Evolutionary conservation across 1,284 basidiomycete genomes (phyloP).

Genomic region (Bondarzewia mesenterica): DNA sequence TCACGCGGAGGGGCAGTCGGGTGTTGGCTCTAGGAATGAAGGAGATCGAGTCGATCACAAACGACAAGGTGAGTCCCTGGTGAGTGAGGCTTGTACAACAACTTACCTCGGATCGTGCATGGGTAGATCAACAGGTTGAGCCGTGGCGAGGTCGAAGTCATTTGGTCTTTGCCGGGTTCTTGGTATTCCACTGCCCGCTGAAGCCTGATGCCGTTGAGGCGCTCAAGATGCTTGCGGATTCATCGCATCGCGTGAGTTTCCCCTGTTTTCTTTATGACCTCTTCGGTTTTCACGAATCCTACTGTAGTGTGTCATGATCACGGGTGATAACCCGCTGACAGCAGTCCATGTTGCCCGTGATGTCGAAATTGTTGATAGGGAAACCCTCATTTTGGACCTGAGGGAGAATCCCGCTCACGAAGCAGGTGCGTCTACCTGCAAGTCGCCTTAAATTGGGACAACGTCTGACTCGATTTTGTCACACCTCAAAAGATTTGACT

Average conservation of each 20-base stretch:
- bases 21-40: slow-evolving; percentile 87
- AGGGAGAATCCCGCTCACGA: slow-evolving; percentile 72
- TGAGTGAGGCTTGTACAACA: not conserved
- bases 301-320: slow-evolving; percentile 92
- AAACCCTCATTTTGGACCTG: slow-evolving; percentile 85
- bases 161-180: slow-evolving; percentile 82
- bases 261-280: not conserved
- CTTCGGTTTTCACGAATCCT: not conserved
- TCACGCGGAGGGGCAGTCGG: slow-evolving; percentile 83
- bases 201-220: slow-evolving; percentile 88
- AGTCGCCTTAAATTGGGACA: too few relatives aligned
- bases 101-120: not conserved
- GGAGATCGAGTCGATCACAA: slow-evolving; percentile 61
- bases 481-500: slow-evolving; percentile 52
- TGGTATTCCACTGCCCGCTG: slow-evolving; percentile 94
- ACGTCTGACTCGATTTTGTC: too few relatives aligned
- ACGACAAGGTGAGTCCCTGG: slow-evolving; percentile 47
- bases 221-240: slow-evolving; percentile 88
- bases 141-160: slow-evolving; percentile 73
- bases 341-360: slow-evolving; percentile 90
- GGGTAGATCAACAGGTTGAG: slow-evolving; percentile 76
- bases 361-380: slow-evolving; percentile 93
- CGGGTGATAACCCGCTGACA: slow-evolving; percentile 93
- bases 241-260: slow-evolving; percentile 78
- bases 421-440: slow-evolving; percentile 38